phyloP scores from a whole-genome alignment of 2,329 filamentous ascomycete genomes.

The Penicillium sp. region DNA sequence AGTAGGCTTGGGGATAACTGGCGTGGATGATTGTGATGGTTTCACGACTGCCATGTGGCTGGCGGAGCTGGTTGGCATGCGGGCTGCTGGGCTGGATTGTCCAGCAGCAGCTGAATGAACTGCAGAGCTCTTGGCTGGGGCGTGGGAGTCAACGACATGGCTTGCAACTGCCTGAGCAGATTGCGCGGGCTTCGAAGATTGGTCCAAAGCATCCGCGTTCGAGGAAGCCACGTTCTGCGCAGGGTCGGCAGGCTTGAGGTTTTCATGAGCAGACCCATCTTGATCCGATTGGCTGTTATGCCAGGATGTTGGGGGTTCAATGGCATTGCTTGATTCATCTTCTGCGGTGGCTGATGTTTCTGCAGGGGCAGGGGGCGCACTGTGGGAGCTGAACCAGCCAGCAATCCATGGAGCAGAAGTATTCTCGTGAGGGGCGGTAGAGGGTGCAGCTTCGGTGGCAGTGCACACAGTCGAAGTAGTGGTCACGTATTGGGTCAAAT shows the following conservation, averaged over 20 bases:
- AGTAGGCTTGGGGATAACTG: conserved; percentile 1
- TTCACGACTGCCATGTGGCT: not conserved
- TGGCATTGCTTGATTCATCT: too few relatives aligned
- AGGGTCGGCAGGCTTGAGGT: too few relatives aligned
- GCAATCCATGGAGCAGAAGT: too few relatives aligned
- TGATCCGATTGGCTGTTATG: too few relatives aligned
- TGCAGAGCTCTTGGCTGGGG: too few relatives aligned
- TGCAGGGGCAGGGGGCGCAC: not conserved
- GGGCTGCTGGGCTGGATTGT: not conserved
- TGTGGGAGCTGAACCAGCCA: too few relatives aligned
- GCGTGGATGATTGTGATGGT: not conserved
- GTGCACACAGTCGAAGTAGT: conserved; percentile 4
- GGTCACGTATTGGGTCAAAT: not conserved
- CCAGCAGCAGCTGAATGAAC: too few relatives aligned
- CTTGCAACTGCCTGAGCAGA: conserved; percentile 1
- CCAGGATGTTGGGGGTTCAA: too few relatives aligned
- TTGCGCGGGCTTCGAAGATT: too few relatives aligned
- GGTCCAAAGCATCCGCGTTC: not conserved
- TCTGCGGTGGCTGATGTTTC: not conserved
- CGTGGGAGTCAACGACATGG: too few relatives aligned
- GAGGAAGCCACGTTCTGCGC: too few relatives aligned
- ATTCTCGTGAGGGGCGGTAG: not conserved
- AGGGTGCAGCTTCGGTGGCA: not conserved
- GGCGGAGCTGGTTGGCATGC: not conserved
- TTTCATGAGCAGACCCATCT: too few relatives aligned